Percentiles rank a stretch among this genome's conserved stretches.
These are phyloP conservation scores for Colletotrichum sp. DNA, from an alignment of 2,329 filamentous ascomycete genomes.

Conservation along the genomic window DNA sequence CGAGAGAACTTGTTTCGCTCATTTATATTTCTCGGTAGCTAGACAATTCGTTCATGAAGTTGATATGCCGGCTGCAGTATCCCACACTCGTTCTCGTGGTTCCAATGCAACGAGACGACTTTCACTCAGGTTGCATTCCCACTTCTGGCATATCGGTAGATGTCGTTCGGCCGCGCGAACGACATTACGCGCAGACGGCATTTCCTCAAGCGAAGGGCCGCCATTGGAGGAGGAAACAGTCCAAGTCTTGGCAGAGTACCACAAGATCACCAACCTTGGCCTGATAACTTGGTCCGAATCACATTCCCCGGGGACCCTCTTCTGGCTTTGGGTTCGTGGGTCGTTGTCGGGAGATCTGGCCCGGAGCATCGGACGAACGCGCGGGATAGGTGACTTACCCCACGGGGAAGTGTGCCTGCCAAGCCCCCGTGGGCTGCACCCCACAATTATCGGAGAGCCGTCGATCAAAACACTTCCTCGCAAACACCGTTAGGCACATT, in stretches of 20 bases:
- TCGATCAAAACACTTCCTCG: background rate
- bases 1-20: fast-evolving
- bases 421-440: background rate
- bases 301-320: background rate
- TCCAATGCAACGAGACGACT: background rate
- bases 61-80: background rate
- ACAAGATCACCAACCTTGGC: background rate
- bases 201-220: background rate
- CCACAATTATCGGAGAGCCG: background rate
- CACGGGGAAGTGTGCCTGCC: background rate
- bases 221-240: background rate
- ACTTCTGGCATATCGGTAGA: background rate
- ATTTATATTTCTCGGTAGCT: background rate
- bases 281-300: background rate
- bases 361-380: background rate
- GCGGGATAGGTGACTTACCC: background rate
- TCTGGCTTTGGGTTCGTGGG: background rate
- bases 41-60: fast-evolving
- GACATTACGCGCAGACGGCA: background rate
- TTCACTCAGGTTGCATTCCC: background rate
- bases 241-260: background rate
- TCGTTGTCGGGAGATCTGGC: background rate
- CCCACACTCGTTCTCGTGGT: fast-evolving
- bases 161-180: background rate
- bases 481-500: no score